Conservation (phyloP, 169 alveolate genomes). For the Plasmodium fragile region DNA sequence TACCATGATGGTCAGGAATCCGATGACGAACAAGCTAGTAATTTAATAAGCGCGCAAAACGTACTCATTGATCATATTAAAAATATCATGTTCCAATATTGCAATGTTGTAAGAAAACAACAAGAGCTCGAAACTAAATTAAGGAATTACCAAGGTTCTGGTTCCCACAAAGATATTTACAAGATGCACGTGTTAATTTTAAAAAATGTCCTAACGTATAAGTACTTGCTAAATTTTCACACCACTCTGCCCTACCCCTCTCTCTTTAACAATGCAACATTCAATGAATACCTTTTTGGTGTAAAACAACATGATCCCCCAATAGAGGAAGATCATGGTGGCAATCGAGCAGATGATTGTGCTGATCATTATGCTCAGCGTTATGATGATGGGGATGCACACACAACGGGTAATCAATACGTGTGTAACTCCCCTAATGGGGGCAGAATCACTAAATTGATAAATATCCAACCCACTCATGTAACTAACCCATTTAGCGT, state of each 20-base stretch:
- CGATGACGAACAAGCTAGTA: background rate
- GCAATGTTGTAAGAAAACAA: constrained; percentile 22
- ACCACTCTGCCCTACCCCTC: constrained; percentile 48
- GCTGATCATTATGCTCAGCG: background rate
- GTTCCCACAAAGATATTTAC: constrained; percentile 21
- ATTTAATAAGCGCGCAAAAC: background rate
- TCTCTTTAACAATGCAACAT: constrained; percentile 29
- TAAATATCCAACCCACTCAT: background rate
- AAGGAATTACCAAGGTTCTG: constrained; percentile 24
- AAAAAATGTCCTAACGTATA: constrained; percentile 52
- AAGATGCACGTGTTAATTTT: constrained; percentile 31
- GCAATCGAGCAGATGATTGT: background rate
- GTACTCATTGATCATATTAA: constrained; percentile 17
- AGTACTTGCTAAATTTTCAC: constrained; percentile 52
- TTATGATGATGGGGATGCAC: background rate
- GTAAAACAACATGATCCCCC: background rate
- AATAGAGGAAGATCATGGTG: background rate
- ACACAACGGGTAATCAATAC: background rate
- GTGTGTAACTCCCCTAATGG: background rate
- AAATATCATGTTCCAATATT: constrained; percentile 13
- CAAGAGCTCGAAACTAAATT: constrained; percentile 34
- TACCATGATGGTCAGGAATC: background rate
- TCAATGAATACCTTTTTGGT: constrained; percentile 40
- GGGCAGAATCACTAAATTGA: background rate
- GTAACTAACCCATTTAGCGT: background rate